These are phyloP conservation scores for Zoysia matrella DNA, from an alignment of 202 grass and related monocot genomes.

Conservation along the genomic window DNA sequence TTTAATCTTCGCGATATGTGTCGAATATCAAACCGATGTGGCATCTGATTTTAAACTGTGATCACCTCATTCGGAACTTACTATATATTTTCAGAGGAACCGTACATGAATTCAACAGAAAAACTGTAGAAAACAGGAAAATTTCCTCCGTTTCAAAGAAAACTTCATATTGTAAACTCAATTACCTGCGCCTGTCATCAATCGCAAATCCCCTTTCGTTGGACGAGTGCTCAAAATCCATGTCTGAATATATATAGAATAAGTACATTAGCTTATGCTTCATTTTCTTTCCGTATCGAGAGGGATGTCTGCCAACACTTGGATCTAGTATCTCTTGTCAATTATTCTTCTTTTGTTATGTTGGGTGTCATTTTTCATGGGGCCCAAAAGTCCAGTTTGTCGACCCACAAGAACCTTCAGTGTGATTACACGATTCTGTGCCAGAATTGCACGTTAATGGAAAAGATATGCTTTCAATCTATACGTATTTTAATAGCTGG, in stretches of 20 bases:
- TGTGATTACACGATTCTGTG: background rate
- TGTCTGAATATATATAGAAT: constrained; percentile 15
- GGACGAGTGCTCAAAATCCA: constrained; percentile 33
- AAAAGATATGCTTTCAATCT: background rate
- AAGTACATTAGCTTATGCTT: constrained; percentile 1
- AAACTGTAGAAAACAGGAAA: no score
- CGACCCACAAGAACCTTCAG: background rate
- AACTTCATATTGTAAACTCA: no score
- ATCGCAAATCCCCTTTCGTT: constrained; percentile 27
- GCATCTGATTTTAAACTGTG: no score
- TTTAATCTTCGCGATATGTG: background rate
- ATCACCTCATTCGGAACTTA: no score
- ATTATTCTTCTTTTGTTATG: constrained; percentile 3
- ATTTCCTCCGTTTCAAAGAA: no score
- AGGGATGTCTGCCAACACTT: constrained; percentile 35
- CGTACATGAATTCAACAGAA: no score
- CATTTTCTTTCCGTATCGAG: background rate
- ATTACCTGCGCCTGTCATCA: background rate
- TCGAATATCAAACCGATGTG: background rate
- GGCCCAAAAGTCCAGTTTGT: constrained; percentile 3
- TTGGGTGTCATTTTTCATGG: background rate
- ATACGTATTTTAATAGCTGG: no score
- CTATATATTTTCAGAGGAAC: no score
- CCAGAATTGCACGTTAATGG: constrained; percentile 1
- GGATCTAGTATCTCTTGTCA: constrained; percentile 26